These are phyloP conservation scores for Cryphonectria parasitica DNA, from an alignment of 2,329 filamentous ascomycete genomes.

Conservation along the genomic window DNA sequence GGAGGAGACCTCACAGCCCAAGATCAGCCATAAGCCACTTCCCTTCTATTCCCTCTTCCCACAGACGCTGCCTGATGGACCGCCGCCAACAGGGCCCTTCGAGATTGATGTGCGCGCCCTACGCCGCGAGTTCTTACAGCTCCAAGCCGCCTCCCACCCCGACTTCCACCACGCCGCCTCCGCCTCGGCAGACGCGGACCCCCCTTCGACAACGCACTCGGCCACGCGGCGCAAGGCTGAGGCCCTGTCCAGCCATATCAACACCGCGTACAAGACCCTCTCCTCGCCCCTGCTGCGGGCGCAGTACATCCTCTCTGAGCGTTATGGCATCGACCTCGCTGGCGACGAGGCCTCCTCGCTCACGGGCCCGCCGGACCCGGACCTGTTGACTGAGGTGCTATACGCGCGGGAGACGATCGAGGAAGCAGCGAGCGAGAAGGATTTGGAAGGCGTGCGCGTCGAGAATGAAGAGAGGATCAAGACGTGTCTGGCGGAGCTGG, in stretches of 20 bases:
- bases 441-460: slow-evolving; percentile 60
- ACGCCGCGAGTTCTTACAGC: slow-evolving; percentile 81
- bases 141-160: slow-evolving; percentile 79
- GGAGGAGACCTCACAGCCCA: not conserved
- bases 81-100: slow-evolving; percentile 79
- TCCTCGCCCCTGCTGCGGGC: slow-evolving; percentile 77
- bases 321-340: slow-evolving; percentile 75
- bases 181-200: not conserved
- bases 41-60: slow-evolving; percentile 86
- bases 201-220: slow-evolving; percentile 19
- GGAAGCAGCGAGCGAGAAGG: slow-evolving; percentile 68
- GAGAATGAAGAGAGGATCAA: slow-evolving; percentile 72
- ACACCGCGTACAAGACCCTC: slow-evolving; percentile 89
- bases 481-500: slow-evolving; percentile 65
- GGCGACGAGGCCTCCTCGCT: slow-evolving; percentile 73
- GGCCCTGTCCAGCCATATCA: slow-evolving; percentile 79
- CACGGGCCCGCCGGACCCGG: slow-evolving; percentile 62
- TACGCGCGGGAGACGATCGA: slow-evolving; percentile 79
- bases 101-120: slow-evolving; percentile 70
- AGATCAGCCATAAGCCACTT: slow-evolving; percentile 19
- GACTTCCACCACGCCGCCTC: slow-evolving; percentile 58
- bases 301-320: slow-evolving; percentile 78
- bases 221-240: slow-evolving; percentile 60
- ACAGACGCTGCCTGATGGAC: slow-evolving; percentile 72
- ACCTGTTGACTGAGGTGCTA: slow-evolving; percentile 77